Conservation (phyloP, 495 filamentous ascomycete species). For the Chaetomium tenue region DNA sequence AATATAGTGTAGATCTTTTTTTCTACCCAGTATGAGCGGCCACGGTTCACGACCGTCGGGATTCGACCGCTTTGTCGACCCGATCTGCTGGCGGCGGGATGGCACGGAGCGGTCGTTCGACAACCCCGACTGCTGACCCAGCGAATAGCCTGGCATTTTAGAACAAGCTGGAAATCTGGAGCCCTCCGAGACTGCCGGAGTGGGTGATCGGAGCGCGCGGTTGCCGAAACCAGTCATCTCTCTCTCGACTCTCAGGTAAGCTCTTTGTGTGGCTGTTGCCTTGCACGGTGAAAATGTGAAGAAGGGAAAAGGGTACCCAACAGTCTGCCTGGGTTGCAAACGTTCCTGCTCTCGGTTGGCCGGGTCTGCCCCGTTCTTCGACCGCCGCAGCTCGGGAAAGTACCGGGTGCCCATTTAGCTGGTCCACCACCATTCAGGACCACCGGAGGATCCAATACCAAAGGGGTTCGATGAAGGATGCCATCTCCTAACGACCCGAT, state of each 20-base stretch:
- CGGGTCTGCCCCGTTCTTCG: neutral
- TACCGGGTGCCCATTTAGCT: neutral
- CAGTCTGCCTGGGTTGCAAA: neutral
- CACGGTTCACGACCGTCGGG: neutral
- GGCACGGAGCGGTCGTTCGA: neutral
- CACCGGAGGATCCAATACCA: too few relatives aligned
- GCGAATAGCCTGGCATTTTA: neutral
- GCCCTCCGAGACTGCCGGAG: neutral
- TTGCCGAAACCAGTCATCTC: neutral
- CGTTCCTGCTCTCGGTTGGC: neutral
- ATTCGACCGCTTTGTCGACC: neutral
- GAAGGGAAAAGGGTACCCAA: neutral
- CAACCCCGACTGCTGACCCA: neutral
- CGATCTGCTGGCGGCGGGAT: neutral
- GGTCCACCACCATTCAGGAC: neutral
- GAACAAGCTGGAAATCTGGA: neutral
- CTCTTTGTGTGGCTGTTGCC: too few relatives aligned
- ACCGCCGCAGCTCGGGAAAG: neutral
- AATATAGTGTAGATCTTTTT: neutral
- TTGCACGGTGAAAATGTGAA: neutral
- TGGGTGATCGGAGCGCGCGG: neutral
- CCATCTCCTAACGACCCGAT: neutral
- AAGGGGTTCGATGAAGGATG: too few relatives aligned
- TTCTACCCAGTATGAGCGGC: neutral
- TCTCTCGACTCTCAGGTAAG: too few relatives aligned